A percentile compares a stretch with the other conserved stretches of the same genome.
Evolutionary conservation across 2,329 filamentous ascomycete species (phyloP).

Genomic region (Thielaviopsis populi): DNA sequence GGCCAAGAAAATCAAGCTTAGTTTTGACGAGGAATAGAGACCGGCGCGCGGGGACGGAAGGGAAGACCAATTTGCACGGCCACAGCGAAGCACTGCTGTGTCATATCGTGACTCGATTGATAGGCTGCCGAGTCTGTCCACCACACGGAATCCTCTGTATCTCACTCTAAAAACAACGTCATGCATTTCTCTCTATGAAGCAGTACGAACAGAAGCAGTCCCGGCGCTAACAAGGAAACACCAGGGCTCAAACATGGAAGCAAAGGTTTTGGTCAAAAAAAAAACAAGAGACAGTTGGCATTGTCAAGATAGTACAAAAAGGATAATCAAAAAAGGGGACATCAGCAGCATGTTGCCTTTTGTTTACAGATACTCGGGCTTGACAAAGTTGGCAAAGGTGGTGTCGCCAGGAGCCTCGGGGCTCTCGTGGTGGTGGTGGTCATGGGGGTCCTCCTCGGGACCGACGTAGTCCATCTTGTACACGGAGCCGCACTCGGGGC

Average conservation of each 20-base stretch:
- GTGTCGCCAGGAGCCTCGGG: slow-evolving; percentile 58
- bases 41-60: not conserved
- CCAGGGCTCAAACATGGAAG: not conserved
- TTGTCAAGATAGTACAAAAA: slow-evolving; percentile 3
- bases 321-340: not conserved
- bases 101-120: not conserved
- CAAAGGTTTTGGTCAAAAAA: slow-evolving; percentile 11
- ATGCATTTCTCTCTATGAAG: slow-evolving; percentile 6
- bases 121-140: not conserved
- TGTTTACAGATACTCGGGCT: slow-evolving; percentile 77
- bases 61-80: not conserved
- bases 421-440: slow-evolving; percentile 45
- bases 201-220: not conserved
- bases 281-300: slow-evolving; percentile 5
- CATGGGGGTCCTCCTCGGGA: slow-evolving; percentile 56
- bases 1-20: slow-evolving; percentile 51
- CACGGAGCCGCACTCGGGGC: slow-evolving; percentile 88
- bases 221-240: not conserved
- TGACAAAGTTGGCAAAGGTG: slow-evolving; percentile 92
- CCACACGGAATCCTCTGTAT: not conserved
- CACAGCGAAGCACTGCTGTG: not conserved
- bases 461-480: slow-evolving; percentile 98
- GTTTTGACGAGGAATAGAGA: slow-evolving; percentile 46
- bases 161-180: slow-evolving; percentile 3
- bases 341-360: not conserved